Evolutionary conservation across 805 yeast genomes (phyloP).

Genomic region (Zygotorulaspora sp.): DNA sequence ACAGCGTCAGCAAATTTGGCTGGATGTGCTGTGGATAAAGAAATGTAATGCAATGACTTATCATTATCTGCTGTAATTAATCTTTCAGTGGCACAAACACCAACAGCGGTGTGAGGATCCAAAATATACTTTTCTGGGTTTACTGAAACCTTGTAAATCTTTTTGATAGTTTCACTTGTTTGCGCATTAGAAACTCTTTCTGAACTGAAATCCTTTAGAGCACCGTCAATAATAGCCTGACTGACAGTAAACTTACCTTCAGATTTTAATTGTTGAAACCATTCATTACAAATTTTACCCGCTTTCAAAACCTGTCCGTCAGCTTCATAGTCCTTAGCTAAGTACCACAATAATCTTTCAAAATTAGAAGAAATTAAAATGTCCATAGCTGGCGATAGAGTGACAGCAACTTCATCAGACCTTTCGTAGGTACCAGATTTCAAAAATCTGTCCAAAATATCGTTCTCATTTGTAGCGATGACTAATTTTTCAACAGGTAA

Average conservation of each 20-base stretch:
- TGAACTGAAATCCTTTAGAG: conserved; percentile 67
- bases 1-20: conserved; percentile 98
- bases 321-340: conserved; percentile 63
- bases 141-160: conserved; percentile 53
- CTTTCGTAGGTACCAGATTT: conserved; percentile 82
- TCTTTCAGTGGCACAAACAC: conserved; percentile 72
- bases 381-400: conserved; percentile 98
- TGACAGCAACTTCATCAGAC: conserved; percentile 70
- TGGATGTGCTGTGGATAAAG: conserved; percentile 97
- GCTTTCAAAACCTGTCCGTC: conserved; percentile 58
- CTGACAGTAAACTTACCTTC: conserved; percentile 75
- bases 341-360: conserved; percentile 93
- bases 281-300: conserved; percentile 61
- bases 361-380: conserved; percentile 91
- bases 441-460: conserved; percentile 88
- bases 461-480: conserved; percentile 94
- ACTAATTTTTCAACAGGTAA: conserved; percentile 80
- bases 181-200: conserved; percentile 74
- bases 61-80: conserved; percentile 48
- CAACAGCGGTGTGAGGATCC: conserved; percentile 97
- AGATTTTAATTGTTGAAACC: conserved; percentile 76
- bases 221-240: conserved; percentile 56
- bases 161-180: conserved; percentile 74
- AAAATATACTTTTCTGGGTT: conserved; percentile 65
- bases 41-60: conserved; percentile 48